Conservation (phyloP, 495 filamentous ascomycete species). For the Aspergillus kassunensis region DNA sequence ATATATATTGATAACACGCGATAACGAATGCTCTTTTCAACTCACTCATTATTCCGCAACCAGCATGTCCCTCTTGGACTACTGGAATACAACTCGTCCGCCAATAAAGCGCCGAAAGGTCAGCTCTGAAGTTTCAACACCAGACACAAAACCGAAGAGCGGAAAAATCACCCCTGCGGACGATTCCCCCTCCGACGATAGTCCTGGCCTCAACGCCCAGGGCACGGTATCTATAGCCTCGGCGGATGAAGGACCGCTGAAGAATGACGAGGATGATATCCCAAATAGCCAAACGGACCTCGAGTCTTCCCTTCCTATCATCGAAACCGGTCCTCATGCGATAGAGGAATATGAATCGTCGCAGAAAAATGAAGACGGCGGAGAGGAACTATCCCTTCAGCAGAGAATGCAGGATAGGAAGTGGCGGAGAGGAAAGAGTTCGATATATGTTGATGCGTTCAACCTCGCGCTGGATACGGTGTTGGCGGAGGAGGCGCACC, state of each 20-base stretch:
- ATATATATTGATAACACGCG: conserved; percentile 14
- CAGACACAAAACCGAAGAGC: background rate
- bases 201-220: background rate
- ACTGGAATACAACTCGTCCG: conserved; percentile 37
- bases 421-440: conserved; percentile 66
- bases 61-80: conserved; percentile 42
- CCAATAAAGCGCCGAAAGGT: conserved; percentile 34
- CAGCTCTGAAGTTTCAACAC: background rate
- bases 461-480: conserved; percentile 90
- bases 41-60: too few relatives aligned
- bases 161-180: too few relatives aligned
- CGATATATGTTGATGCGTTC: conserved; percentile 97
- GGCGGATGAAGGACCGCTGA: conserved; percentile 29
- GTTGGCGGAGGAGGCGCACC: conserved; percentile 79
- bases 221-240: conserved; percentile 1
- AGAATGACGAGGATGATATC: conserved; percentile 33
- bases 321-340: conserved; percentile 64
- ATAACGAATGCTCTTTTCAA: background rate
- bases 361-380: conserved; percentile 26
- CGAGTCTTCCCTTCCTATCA: conserved; percentile 67
- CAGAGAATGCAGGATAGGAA: conserved; percentile 50
- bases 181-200: background rate
- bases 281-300: conserved; percentile 58
- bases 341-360: conserved; percentile 77
- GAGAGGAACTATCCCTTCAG: conserved; percentile 34